These are phyloP conservation scores for Cystobasidiopsis lactophilus DNA, from an alignment of 768 basidiomycete species.

Conservation along the genomic window DNA sequence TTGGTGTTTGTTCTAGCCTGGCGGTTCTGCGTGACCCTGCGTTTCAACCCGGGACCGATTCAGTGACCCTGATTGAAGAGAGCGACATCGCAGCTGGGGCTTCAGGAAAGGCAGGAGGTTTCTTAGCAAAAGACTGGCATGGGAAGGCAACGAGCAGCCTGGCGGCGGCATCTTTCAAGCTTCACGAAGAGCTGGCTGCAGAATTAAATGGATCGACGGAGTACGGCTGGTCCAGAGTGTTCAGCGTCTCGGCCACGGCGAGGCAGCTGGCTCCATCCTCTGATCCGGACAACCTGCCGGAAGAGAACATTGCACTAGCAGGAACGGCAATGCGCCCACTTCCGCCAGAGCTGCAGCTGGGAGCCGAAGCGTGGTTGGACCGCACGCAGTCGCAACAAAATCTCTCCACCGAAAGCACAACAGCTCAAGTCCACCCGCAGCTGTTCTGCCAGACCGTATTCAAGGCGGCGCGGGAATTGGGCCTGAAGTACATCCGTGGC, in stretches of 20 bases:
- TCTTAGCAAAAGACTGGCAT: constrained; percentile 67
- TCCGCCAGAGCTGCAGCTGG: neutral
- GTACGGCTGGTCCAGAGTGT: constrained; percentile 34
- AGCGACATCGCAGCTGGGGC: constrained; percentile 51
- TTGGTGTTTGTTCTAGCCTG: neutral
- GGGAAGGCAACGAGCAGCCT: constrained; percentile 3
- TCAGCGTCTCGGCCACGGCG: constrained; percentile 6
- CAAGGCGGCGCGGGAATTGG: neutral
- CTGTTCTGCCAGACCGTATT: constrained; percentile 1
- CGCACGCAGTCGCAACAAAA: neutral
- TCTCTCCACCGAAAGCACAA: constrained; percentile 22
- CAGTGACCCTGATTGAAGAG: constrained; percentile 44
- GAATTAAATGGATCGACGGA: constrained; percentile 62
- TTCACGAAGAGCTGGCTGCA: constrained; percentile 51
- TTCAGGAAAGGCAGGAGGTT: constrained; percentile 63
- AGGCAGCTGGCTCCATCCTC: neutral
- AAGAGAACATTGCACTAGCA: neutral
- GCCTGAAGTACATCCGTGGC: neutral
- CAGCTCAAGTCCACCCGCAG: constrained; percentile 38
- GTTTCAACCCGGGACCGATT: neutral
- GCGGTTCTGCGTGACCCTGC: neutral
- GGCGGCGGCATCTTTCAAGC: constrained; percentile 28
- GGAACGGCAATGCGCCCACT: neutral
- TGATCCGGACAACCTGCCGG: neutral
- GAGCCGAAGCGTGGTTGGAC: constrained; percentile 6